Evolutionary conservation across 768 basidiomycete genomes (phyloP).

Genomic region (Tulasnella sp.): DNA sequence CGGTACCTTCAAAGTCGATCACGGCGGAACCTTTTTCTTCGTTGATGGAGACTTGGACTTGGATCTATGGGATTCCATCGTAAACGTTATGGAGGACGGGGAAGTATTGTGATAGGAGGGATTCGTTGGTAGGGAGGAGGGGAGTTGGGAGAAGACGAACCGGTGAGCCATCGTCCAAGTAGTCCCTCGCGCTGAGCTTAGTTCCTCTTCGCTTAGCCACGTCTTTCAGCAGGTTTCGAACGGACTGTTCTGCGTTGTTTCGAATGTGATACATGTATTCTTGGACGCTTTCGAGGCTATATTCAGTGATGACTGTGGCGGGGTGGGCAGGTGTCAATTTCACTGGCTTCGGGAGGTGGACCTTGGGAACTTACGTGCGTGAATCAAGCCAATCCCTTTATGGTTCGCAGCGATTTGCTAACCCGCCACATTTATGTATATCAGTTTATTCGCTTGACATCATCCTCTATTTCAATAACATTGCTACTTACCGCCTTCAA

Average conservation of each 20-base stretch:
- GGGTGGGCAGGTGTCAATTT: neutral
- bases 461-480: neutral
- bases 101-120: neutral
- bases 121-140: neutral
- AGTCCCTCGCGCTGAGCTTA: conserved; percentile 66
- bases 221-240: conserved; percentile 69
- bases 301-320: conserved; percentile 69
- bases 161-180: conserved; percentile 82
- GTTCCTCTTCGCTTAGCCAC: conserved; percentile 63
- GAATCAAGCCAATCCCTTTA: conserved; percentile 81
- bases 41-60: conserved; percentile 69
- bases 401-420: conserved; percentile 93
- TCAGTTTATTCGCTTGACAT: neutral
- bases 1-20: conserved; percentile 59
- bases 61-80: conserved; percentile 44
- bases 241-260: conserved; percentile 77
- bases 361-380: conserved; percentile 48
- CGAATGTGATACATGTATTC: conserved; percentile 91
- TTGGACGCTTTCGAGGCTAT: conserved; percentile 77
- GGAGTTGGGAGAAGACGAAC: conserved; percentile 32
- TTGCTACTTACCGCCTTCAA: conserved; percentile 63
- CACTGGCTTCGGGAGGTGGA: conserved; percentile 20
- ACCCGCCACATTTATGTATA: neutral
- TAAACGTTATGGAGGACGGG: neutral
- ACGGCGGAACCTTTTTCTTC: conserved; percentile 64